Evolutionary conservation across 2,329 filamentous ascomycete genomes (phyloP), one percentile per base, ranked within the genome.

Genomic region (Beauveria asiatica): DNA sequence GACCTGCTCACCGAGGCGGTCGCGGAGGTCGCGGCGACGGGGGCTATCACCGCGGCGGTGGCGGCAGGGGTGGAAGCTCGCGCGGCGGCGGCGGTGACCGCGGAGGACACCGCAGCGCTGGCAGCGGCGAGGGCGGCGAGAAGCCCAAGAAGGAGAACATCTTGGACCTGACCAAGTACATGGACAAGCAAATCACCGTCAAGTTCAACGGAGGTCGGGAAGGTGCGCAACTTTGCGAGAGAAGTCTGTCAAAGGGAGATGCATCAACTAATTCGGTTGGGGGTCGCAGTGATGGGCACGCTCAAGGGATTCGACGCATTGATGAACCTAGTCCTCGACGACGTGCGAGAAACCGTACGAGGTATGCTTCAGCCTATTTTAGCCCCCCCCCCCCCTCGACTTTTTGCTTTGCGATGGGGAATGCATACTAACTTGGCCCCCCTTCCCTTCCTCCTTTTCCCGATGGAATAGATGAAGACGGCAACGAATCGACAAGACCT

Each of bases 61-160:
- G 54, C 7, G 78, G 79, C 67, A 76, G 48, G 9, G 23, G 75
- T 11, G 74, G 77, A 64, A 75, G 78, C 63, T 71, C 75, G 56
- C 71, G 76, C 63, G 82, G 77, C 61, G 76, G 73, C 41, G 69
- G 72, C 61, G 73, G 70, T n/a, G 71, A 67, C 55, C 70, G 65
- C 41, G 68, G 68, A 44, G 57, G 57, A 13, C 37, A 44, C 51
- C 75, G 75, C 55, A 74, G 76, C 46, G 73, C 76, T 57, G 75
- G 74, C 52, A 73, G 75, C 57, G 74, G 76, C 44, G 73, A 76
- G 57, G 75, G 74, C 52, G 77, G 82, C 66, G 90, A 95, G 76
- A 84, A 87, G 68, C 90, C 92, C 63, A 97, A 96, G 85, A 97
- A 97, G 81, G 94, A 99, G 76, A 97, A 97, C 74, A 99, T 99